Conservation (phyloP, 2,329 filamentous ascomycete genomes). For the Xylaria sp. region DNA sequence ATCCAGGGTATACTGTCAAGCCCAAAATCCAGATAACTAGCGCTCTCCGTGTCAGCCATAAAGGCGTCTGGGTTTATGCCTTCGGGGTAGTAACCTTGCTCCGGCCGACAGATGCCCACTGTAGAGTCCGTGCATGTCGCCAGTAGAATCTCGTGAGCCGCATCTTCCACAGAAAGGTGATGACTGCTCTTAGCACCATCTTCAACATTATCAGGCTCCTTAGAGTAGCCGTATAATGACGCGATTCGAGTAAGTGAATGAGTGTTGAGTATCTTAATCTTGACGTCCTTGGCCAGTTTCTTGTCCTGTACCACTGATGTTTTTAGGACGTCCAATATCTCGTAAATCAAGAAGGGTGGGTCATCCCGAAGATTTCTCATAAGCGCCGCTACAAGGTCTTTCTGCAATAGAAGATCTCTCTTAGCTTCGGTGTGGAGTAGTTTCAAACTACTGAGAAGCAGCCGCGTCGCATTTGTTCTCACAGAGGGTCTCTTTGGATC, state of each 20-base stretch:
- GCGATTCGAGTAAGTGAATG: constrained; percentile 78
- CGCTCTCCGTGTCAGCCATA: constrained; percentile 53
- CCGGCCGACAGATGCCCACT: constrained; percentile 78
- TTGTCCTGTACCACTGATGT: constrained; percentile 78
- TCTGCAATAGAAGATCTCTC: constrained; percentile 82
- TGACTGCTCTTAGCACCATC: constrained; percentile 54
- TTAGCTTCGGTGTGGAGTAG: constrained; percentile 82
- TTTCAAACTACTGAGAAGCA: constrained; percentile 81
- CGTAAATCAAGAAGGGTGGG: constrained; percentile 76
- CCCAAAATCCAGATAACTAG: constrained; percentile 67
- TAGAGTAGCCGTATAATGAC: constrained; percentile 73
- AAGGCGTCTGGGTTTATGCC: constrained; percentile 65
- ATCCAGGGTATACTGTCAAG: constrained; percentile 77
- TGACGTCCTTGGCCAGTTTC: constrained; percentile 76
- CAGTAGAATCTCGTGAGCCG: constrained; percentile 79
- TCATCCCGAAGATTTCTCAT: constrained; percentile 83
- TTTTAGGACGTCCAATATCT: constrained; percentile 78
- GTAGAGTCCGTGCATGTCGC: constrained; percentile 77
- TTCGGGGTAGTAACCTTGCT: constrained; percentile 86
- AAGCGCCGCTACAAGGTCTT: constrained; percentile 74
- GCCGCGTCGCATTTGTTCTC: constrained; percentile 82
- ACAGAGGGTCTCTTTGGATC: constrained; percentile 79
- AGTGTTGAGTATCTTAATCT: constrained; percentile 79
- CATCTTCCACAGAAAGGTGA: constrained; percentile 66
- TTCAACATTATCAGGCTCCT: constrained; percentile 50